Conservation (phyloP, 805 yeast genomes). For the Cyberlindnera euphorbiiphila region DNA sequence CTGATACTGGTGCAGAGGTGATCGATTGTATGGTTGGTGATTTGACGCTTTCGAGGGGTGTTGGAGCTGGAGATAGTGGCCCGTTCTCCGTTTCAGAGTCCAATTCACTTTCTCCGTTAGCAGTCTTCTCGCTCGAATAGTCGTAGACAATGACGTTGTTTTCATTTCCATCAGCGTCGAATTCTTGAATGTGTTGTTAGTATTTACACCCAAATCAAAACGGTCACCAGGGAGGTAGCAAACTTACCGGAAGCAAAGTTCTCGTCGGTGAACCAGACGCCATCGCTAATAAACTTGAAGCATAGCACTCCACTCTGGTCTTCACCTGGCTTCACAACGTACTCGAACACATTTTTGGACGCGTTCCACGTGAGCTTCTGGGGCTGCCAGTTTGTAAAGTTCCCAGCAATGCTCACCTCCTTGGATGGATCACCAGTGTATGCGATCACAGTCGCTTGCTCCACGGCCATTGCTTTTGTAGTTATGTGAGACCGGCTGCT, state of each 20-base stretch:
- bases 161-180: constrained; percentile 34
- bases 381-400: constrained; percentile 34
- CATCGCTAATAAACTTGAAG: constrained; percentile 26
- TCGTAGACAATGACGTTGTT: constrained; percentile 33
- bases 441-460: constrained; percentile 6
- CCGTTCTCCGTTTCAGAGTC: constrained; percentile 11
- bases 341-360: constrained; percentile 9
- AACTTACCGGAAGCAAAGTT: constrained; percentile 22
- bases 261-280: constrained; percentile 21
- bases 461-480: neutral
- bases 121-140: constrained; percentile 2
- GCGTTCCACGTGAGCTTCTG: constrained; percentile 14
- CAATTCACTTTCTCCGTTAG: constrained; percentile 2
- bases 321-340: constrained; percentile 10
- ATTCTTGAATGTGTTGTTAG: constrained; percentile 27
- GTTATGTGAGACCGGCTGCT: too few relatives aligned
- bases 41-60: constrained; percentile 1
- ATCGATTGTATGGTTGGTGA: too few relatives aligned
- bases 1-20: too few relatives aligned
- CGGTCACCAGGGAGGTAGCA: neutral
- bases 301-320: constrained; percentile 22
- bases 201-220: constrained; percentile 20
- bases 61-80: constrained; percentile 30
- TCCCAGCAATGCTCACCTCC: constrained; percentile 35
- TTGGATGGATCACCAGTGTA: constrained; percentile 14